Evolutionary conservation across 2,329 filamentous ascomycete species (phyloP).

Genomic region (Alternaria gansuensis): DNA sequence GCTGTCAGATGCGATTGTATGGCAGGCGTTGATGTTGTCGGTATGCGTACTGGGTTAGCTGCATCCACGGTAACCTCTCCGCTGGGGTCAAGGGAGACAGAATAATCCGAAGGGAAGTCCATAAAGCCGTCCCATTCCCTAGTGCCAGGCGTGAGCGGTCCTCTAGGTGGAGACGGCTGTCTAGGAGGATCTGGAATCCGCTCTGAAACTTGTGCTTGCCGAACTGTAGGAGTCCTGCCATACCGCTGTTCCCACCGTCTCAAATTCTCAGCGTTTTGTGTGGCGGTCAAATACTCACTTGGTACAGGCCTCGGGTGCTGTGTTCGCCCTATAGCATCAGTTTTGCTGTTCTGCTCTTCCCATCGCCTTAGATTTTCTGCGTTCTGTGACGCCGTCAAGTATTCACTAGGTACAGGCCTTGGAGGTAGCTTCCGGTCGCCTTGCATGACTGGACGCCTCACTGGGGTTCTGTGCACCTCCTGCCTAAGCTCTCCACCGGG

Average conservation of each 20-base stretch:
- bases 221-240: background rate
- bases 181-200: background rate
- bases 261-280: constrained; percentile 2
- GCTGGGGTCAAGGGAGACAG: background rate
- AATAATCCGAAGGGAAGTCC: constrained; percentile 14
- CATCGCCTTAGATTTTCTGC: constrained; percentile 4
- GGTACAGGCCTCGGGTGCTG: constrained; percentile 6
- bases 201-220: background rate
- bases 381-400: constrained; percentile 7
- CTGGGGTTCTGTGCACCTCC: constrained; percentile 10
- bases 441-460: constrained; percentile 2
- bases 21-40: background rate
- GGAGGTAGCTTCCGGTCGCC: background rate
- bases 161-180: constrained; percentile 3
- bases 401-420: constrained; percentile 12
- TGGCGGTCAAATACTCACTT: constrained; percentile 4
- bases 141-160: constrained; percentile 14
- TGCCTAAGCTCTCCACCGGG: constrained; percentile 10
- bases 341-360: background rate
- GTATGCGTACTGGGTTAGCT: background rate
- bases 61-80: background rate
- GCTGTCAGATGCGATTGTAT: background rate
- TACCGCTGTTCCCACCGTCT: constrained; percentile 3
- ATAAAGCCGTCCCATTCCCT: constrained; percentile 17
- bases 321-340: background rate